Percentiles rank a stretch among this genome's conserved stretches.
Evolutionary conservation across 768 basidiomycete species (phyloP).

Genomic region (Crucibulum laeve): DNA sequence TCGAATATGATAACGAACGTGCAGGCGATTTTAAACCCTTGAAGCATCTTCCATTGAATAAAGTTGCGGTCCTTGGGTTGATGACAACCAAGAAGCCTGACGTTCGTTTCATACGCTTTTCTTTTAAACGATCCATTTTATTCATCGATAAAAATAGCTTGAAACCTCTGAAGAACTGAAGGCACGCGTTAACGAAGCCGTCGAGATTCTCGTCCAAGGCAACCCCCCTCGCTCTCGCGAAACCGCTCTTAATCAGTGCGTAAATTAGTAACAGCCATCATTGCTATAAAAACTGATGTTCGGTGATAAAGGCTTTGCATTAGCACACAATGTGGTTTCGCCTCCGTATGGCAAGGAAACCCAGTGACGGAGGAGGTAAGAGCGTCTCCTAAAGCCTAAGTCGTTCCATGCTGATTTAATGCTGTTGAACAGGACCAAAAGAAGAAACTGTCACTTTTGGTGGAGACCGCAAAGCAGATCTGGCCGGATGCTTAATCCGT

Average conservation of each 20-base stretch:
- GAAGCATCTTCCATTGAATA: constrained; percentile 42
- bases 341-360: constrained; percentile 55
- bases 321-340: constrained; percentile 64
- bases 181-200: constrained; percentile 49
- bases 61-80: constrained; percentile 43
- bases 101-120: constrained; percentile 17
- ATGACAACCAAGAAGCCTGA: constrained; percentile 44
- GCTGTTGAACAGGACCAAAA: constrained; percentile 36
- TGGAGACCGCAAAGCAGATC: constrained; percentile 40
- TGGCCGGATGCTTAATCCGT: too few relatives aligned
- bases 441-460: constrained; percentile 41
- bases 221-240: constrained; percentile 38
- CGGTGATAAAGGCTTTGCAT: constrained; percentile 56
- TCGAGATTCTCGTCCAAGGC: constrained; percentile 40
- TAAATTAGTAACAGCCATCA: constrained; percentile 5
- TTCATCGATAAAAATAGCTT: constrained; percentile 24
- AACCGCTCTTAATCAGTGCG: constrained; percentile 50
- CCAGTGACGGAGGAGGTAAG: constrained; percentile 44
- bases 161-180: constrained; percentile 47
- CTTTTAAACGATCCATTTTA: not conserved
- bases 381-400: too few relatives aligned
- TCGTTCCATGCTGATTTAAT: not conserved
- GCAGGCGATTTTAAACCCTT: constrained; percentile 59
- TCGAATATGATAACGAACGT: constrained; percentile 65
- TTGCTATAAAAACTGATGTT: constrained; percentile 3